These are phyloP conservation scores for Monotropa hypopitys DNA, from an alignment of 179 eudicot genomes.

Conservation along the genomic window DNA sequence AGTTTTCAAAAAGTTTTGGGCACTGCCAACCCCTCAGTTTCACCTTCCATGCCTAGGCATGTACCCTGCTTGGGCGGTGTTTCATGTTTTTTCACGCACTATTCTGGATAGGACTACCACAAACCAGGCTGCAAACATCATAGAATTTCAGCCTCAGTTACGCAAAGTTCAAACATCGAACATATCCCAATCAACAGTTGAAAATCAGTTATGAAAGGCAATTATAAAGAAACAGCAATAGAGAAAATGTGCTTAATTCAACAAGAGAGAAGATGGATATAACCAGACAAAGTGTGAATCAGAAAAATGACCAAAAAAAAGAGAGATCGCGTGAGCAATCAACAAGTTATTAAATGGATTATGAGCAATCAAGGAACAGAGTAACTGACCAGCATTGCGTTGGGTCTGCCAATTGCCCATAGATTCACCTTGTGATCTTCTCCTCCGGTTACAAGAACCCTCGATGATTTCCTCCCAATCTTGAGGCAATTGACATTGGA, in stretches of 20 bases:
- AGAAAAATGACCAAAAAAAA: background rate
- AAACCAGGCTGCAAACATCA: background rate
- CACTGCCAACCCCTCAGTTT: too few species aligned
- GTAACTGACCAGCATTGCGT: conserved; percentile 67
- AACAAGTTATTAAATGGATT: background rate
- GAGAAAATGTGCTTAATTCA: background rate
- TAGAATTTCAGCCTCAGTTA: background rate
- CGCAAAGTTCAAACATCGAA: background rate
- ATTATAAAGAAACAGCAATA: background rate
- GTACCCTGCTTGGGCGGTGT: background rate
- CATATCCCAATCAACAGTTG: background rate
- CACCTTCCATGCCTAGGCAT: background rate
- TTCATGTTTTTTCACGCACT: background rate
- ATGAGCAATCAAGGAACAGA: background rate
- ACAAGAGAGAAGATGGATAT: background rate
- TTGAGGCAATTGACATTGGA: conserved; percentile 84
- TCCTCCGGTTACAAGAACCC: conserved; percentile 94
- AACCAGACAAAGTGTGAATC: background rate
- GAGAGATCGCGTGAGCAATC: background rate
- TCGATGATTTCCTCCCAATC: conserved; percentile 90
- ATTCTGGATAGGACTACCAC: background rate
- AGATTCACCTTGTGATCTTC: conserved; percentile 98
- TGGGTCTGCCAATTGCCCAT: conserved; percentile 99
- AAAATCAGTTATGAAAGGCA: background rate
- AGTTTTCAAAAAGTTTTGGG: background rate